These are phyloP conservation scores for Sistotremastrum niveocremeum DNA, from an alignment of 768 basidiomycete genomes.

Conservation along the genomic window DNA sequence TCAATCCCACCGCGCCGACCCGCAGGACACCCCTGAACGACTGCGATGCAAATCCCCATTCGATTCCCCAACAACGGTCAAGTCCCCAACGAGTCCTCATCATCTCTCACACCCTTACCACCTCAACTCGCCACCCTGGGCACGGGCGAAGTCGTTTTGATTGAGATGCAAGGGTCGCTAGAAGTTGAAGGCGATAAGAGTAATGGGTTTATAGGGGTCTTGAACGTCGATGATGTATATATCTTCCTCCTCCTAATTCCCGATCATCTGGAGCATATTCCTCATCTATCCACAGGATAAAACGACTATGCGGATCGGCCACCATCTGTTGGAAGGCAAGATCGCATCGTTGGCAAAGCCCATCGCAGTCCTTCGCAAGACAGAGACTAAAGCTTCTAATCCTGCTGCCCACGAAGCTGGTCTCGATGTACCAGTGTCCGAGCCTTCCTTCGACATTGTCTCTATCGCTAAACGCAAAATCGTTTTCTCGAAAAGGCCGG, in stretches of 20 bases:
- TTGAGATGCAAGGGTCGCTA: conserved; percentile 80
- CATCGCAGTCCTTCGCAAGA: conserved; percentile 51
- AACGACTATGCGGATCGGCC: conserved; percentile 69
- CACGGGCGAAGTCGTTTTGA: conserved; percentile 63
- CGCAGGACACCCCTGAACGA: too few species aligned
- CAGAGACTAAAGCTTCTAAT: conserved; percentile 13
- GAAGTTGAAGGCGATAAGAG: conserved; percentile 57
- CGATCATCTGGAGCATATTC: conserved; percentile 28
- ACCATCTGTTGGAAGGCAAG: conserved; percentile 86
- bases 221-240: conserved; percentile 31
- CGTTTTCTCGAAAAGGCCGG: conserved; percentile 71
- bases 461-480: conserved; percentile 74
- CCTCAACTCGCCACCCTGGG: conserved; percentile 58
- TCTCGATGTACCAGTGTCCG: conserved; percentile 13
- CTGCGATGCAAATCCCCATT: too few species aligned
- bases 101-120: conserved; percentile 25
- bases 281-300: conserved; percentile 31
- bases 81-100: too few species aligned
- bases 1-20: too few species aligned
- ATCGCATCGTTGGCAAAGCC: conserved; percentile 66
- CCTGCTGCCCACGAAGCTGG: conserved; percentile 9
- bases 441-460: conserved; percentile 41
- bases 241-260: not conserved
- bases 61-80: too few species aligned
- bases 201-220: conserved; percentile 65